Evolutionary conservation across 208 protist genomes (phyloP), one percentile per base, ranked within the genome.

Genomic region (Crithidia bombi): DNA sequence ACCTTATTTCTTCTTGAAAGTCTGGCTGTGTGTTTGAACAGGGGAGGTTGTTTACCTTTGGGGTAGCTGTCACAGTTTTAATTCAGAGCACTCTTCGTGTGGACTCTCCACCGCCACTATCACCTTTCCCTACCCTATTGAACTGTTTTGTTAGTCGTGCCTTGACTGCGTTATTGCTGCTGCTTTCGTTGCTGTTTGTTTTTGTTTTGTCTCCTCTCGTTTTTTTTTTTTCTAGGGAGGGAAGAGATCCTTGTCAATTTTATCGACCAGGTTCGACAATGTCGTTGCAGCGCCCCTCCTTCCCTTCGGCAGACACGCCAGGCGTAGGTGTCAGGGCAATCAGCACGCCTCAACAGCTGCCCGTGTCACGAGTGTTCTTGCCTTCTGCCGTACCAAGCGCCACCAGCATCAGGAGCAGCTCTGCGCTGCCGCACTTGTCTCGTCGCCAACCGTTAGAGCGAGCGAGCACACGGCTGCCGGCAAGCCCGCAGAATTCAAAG

Each of bases 151-250:
- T n/a, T n/a, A n/a, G n/a, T n/a, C n/a, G n/a, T n/a, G n/a, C n/a
- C n/a, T n/a, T n/a, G n/a, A n/a, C n/a, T n/a, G n/a, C n/a, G n/a
- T n/a, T n/a, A n/a, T n/a, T n/a, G n/a, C 6, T 4, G 41, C 41
- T 7, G 9, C 41, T 47, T 47, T n/a, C 21, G 15, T 52, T 71
- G 62, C 21, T 25, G 3, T 63, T 46, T 71, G 17, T 43, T 44
- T 32, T 21, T 36, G 65, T 59, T 54, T 54, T 62, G 30, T 28
- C 35, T 72, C n/a, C 57, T 69, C 21, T 39, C 70, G 17, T 65
- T 64, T 61, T 61, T 15, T 56, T 41, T 46, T 25, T 51, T 51
- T 14, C 38, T 43, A 43, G 23, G 28, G 28, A n/a, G 9, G 4
- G 5, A 5, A 19, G 21, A 47, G 23, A 28, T 28, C 14, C 21